A percentile compares a stretch with the other conserved stretches of the same genome.
These are phyloP conservation scores for Trypanosoma vivax DNA, from an alignment of 208 protist genomes.

Conservation along the genomic window DNA sequence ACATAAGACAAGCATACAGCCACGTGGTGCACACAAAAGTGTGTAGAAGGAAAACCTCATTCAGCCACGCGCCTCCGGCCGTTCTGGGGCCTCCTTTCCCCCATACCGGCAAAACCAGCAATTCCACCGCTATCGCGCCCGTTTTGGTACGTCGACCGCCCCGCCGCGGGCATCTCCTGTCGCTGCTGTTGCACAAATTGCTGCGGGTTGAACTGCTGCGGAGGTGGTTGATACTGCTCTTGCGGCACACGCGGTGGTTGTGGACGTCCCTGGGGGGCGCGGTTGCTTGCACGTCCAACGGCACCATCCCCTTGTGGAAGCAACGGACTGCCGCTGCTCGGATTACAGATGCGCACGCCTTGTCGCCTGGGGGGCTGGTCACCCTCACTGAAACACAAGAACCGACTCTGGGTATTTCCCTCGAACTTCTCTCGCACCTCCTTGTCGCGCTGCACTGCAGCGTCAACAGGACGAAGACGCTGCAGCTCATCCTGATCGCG, in stretches of 20 bases:
- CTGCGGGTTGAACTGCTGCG: conserved; percentile 1
- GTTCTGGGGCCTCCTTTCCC: conserved; percentile 2
- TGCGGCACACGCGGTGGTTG: too few species aligned
- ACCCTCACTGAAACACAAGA: conserved; percentile 67
- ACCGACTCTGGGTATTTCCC: conserved; percentile 34
- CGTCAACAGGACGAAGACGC: conserved; percentile 11
- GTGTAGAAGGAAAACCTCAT: too few species aligned
- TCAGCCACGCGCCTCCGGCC: background rate
- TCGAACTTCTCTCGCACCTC: conserved; percentile 43
- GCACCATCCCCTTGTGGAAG: background rate
- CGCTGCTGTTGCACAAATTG: background rate
- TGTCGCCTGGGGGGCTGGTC: conserved; percentile 2
- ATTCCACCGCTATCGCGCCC: conserved; percentile 24
- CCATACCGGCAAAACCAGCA: conserved; percentile 19
- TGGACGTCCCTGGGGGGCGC: too few species aligned
- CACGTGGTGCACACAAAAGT: too few species aligned
- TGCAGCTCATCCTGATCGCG: conserved; percentile 11
- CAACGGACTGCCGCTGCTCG: background rate
- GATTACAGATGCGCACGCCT: background rate
- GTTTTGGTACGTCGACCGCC: conserved; percentile 2
- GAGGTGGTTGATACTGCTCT: background rate
- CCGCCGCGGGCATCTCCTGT: background rate
- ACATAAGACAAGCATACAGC: too few species aligned
- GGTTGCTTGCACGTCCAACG: too few species aligned
- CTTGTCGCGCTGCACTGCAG: conserved; percentile 21